phyloP scores from a whole-genome alignment of 148 eudicot species.

The Chenopodium formosanum region DNA sequence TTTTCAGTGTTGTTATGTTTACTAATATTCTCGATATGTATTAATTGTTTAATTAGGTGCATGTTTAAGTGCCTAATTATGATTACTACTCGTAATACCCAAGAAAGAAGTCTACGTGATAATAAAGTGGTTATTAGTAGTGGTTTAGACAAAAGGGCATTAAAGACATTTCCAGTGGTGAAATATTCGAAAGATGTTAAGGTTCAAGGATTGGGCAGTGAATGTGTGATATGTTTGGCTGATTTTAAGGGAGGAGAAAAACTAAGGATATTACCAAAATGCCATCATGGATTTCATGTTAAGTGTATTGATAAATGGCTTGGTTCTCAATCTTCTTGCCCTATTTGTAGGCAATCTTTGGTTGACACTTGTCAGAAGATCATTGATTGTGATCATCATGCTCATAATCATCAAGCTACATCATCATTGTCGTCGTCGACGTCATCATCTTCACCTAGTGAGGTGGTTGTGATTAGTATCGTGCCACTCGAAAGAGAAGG shows the following conservation, averaged over 20 bases:
- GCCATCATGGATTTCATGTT: slow-evolving; percentile 81
- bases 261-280: slow-evolving; percentile 63
- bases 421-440: slow-evolving; percentile 11
- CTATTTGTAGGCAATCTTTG: slow-evolving; percentile 73
- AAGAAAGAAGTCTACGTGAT: not conserved
- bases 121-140: not conserved
- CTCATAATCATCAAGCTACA: slow-evolving; percentile 23
- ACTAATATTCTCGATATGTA: slow-evolving; percentile 30
- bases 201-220: slow-evolving; percentile 47
- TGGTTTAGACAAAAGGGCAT: slow-evolving; percentile 50
- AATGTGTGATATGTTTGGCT: slow-evolving; percentile 69
- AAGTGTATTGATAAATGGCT: slow-evolving; percentile 80
- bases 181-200: slow-evolving; percentile 48
- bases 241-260: slow-evolving; percentile 54
- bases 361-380: slow-evolving; percentile 71
- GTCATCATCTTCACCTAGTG: not conserved
- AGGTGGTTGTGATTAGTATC: slow-evolving; percentile 16
- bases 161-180: slow-evolving; percentile 60
- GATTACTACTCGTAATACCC: not conserved
- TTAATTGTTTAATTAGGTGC: slow-evolving; percentile 28
- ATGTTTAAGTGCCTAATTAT: slow-evolving; percentile 24
- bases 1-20: slow-evolving; percentile 24
- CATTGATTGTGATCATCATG: slow-evolving; percentile 29
- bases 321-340: slow-evolving; percentile 77
- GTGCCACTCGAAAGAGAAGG: slow-evolving; percentile 24